A percentile compares a stretch with the other conserved stretches of the same genome.
Evolutionary conservation across 768 basidiomycete genomes (phyloP).

Genomic region (Suillus clintonianus): DNA sequence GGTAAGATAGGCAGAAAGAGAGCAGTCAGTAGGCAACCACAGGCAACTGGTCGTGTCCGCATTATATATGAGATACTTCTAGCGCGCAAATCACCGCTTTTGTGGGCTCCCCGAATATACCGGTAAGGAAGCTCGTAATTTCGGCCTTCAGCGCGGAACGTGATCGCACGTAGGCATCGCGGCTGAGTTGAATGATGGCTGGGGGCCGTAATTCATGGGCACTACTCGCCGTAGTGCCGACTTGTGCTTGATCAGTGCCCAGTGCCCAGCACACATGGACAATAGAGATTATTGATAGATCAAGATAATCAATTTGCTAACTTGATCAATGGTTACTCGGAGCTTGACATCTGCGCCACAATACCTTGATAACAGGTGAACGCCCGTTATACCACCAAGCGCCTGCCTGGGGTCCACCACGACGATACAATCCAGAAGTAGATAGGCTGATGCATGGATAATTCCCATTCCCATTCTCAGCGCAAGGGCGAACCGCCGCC

Average conservation of each 20-base stretch:
- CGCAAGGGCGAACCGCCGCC: not conserved
- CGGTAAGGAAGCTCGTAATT: conserved; percentile 17
- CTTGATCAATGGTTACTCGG: not conserved
- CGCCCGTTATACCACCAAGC: not conserved
- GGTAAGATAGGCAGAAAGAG: conserved; percentile 14
- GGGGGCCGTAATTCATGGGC: not conserved
- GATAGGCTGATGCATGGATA: not conserved
- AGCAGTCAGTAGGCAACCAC: conserved; percentile 9
- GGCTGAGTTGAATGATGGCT: not conserved
- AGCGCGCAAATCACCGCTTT: conserved; percentile 24
- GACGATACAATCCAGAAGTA: not conserved
- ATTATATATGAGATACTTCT: conserved; percentile 30
- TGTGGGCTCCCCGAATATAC: conserved; percentile 19
- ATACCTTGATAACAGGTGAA: not conserved
- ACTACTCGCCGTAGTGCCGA: not conserved
- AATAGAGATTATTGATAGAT: not conserved
- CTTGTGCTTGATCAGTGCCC: not conserved
- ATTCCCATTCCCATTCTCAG: not conserved
- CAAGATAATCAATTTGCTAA: not conserved
- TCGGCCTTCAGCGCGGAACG: not conserved
- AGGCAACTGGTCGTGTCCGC: conserved; percentile 10
- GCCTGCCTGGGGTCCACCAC: not conserved
- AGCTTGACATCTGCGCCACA: not conserved
- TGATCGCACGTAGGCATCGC: not conserved
- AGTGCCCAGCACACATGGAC: not conserved